Base-by-base conservation (phyloP, 225 moss, liverwort and hornwort species). In the Thuidium tamariscinum region DNA sequence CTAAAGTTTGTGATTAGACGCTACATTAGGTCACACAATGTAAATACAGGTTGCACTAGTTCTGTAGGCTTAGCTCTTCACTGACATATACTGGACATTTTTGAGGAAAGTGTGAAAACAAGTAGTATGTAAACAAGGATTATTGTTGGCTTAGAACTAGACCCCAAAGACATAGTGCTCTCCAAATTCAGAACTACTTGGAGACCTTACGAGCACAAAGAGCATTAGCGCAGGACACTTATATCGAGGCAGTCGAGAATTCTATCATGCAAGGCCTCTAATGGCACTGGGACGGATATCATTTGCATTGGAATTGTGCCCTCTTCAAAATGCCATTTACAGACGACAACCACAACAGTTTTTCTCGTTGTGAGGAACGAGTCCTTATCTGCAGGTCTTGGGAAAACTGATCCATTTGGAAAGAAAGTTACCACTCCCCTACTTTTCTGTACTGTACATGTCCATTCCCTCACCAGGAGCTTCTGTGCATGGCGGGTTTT, bases 401-500 rank as follows among this genome's bases (percentile, higher is more conserved):
- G 12, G 68, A 49, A 84, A 89, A 80, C 26, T 69, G 68, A 65
- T 66, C 51, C 76, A 36, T 21, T 89, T 82, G 21, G 67, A 69
- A 68, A 46, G 69, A 76, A 71, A 20, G 79, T 66, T 39, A 6
- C 10, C 32, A 77, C 52, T 29, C 80, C 51, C 61, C 75, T 84
- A 82, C 32, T n/a, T n/a, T n/a, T n/a, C n/a, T 75, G 74, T 81
- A 85, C 74, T 64, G 73, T 85, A 85, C 85, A 89, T 89, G 49
- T 49, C 34, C 61, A 70, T 78, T 44, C 41, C 76, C 67, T 48
- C 39, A 57, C 26, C 22, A 84, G 12, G 51, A 74, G 78, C 39
- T 72, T 75, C 66, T 72, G 59, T 51, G 59, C 75, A 61, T 66
- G 59, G 51, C 59, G 22, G 49, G 27, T 44, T 55, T 64, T 75